Evolutionary conservation across 257 asterid species (phyloP), one percentile per base, ranked within the genome.

Genomic region (Gardenia jasminoides): DNA sequence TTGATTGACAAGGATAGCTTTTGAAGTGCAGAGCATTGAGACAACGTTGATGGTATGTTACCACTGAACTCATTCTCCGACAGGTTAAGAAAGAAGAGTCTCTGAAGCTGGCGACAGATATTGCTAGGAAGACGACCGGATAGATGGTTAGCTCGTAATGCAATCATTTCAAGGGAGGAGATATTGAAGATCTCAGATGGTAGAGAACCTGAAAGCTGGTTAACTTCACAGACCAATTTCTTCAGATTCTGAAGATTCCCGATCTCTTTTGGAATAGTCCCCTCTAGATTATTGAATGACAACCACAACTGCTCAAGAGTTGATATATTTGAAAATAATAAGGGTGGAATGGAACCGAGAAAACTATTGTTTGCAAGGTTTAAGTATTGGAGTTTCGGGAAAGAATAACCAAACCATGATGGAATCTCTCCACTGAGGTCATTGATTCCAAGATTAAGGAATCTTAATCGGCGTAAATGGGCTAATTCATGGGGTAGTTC

Each of bases 171-270:
- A 17, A 78, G 31, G 19, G 75, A 33, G 28, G 81, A 70, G 43
- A 72, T 39, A 75, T 79, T 83, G 78, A 83, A 79, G 13, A 83
- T 68, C n/a, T 58, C 46, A 10, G 19, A 1, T 1, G 86, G 86
- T 26, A 79, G 8, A 1, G 70, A 15, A 28, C 84, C 84, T 6
- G 82, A 70, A 17, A 70, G 7, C 9, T 61, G 67, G 67, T 61
- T 61, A 7, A 1, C 3, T 1, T 61, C 67, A 10, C n/a, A 0
- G n/a, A 10, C 3, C 31, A 61, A 61, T 24, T 0, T 24, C 67
- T 61, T 26, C 31, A 61, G n/a, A 61, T 61, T 61, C n/a, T 24
- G 33, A 61, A 61, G 67, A 24, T 26, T 61, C 3, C 67, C 67
- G 24, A 61, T 61, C 12, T 26, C 48, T 36, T 67, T 67, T 17